These are phyloP conservation scores for Thecaphora thlaspeos DNA, from an alignment of 1,284 basidiomycete genomes.

Conservation along the genomic window DNA sequence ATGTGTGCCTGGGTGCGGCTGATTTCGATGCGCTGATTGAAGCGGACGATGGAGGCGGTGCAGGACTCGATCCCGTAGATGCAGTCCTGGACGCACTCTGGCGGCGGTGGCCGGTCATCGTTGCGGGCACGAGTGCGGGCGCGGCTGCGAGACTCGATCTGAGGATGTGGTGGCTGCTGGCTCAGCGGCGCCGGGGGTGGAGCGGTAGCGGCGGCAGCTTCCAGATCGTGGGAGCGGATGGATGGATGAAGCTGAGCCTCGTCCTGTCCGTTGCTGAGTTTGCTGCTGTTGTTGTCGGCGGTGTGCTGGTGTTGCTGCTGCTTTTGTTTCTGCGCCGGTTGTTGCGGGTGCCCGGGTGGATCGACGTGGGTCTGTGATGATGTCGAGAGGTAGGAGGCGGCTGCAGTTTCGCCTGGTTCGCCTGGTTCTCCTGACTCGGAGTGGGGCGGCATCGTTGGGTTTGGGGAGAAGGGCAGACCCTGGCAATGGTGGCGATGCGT, in stretches of 20 bases:
- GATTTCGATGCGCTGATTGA: constrained; percentile 34
- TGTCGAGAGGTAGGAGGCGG: constrained; percentile 3
- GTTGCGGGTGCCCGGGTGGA: neutral
- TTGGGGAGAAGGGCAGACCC: too few relatives aligned
- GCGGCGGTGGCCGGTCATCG: constrained; percentile 21
- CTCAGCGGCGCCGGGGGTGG: too few relatives aligned
- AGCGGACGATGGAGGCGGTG: constrained; percentile 21
- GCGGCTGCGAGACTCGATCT: neutral
- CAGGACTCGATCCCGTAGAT: constrained; percentile 27
- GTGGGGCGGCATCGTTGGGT: neutral
- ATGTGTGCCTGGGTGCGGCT: constrained; percentile 12
- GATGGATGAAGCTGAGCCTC: constrained; percentile 8
- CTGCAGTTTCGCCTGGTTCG: neutral
- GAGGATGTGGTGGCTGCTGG: neutral
- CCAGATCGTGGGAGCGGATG: too few relatives aligned
- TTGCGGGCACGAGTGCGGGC: neutral
- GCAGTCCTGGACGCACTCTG: constrained; percentile 32
- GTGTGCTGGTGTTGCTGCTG: neutral
- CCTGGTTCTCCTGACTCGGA: neutral
- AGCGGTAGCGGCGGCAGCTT: too few relatives aligned
- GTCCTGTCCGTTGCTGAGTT: too few relatives aligned
- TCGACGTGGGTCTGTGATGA: constrained; percentile 8
- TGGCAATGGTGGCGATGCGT: too few relatives aligned
- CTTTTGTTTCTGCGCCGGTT: neutral
- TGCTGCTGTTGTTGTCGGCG: neutral